phyloP scores from a whole-genome alignment of 2,329 filamentous ascomycete genomes.

The Ophiostoma novo-ulmi region DNA sequence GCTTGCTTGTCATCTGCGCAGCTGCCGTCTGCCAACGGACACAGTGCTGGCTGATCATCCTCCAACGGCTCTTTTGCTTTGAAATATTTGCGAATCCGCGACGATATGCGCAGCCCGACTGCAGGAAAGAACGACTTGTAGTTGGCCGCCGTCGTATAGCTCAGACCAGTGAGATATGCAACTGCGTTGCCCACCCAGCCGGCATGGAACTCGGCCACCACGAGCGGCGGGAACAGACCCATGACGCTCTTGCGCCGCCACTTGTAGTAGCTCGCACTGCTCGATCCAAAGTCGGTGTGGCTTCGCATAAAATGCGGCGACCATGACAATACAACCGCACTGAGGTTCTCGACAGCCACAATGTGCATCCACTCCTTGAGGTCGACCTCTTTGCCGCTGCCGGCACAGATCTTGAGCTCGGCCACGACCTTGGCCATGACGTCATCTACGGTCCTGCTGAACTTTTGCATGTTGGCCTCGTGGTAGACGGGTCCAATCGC shows the following conservation, averaged over 20 bases:
- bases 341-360: slow-evolving; percentile 48
- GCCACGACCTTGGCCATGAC: slow-evolving; percentile 38
- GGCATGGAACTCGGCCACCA: slow-evolving; percentile 38
- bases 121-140: slow-evolving; percentile 47
- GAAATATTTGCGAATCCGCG: slow-evolving; percentile 16
- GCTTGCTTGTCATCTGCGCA: neutral
- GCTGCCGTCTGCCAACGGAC: neutral
- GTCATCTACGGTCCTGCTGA: slow-evolving; percentile 39
- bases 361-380: slow-evolving; percentile 55
- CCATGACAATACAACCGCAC: slow-evolving; percentile 48
- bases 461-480: slow-evolving; percentile 39
- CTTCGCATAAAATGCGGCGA: slow-evolving; percentile 45
- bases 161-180: slow-evolving; percentile 41
- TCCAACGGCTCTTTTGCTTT: neutral
- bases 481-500: slow-evolving; percentile 48
- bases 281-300: slow-evolving; percentile 44
- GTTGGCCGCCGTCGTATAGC: slow-evolving; percentile 40
- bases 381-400: slow-evolving; percentile 42
- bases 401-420: slow-evolving; percentile 32
- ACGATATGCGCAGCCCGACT: slow-evolving; percentile 20
- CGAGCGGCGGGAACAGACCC: slow-evolving; percentile 44
- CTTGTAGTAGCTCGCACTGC: slow-evolving; percentile 45
- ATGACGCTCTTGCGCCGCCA: slow-evolving; percentile 52
- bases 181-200: slow-evolving; percentile 35
- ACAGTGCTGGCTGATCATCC: neutral